Percentiles rank a stretch among this genome's conserved stretches.
Evolutionary conservation across 768 basidiomycete species (phyloP).

Genomic region (Sporobolomyces phaffii): DNA sequence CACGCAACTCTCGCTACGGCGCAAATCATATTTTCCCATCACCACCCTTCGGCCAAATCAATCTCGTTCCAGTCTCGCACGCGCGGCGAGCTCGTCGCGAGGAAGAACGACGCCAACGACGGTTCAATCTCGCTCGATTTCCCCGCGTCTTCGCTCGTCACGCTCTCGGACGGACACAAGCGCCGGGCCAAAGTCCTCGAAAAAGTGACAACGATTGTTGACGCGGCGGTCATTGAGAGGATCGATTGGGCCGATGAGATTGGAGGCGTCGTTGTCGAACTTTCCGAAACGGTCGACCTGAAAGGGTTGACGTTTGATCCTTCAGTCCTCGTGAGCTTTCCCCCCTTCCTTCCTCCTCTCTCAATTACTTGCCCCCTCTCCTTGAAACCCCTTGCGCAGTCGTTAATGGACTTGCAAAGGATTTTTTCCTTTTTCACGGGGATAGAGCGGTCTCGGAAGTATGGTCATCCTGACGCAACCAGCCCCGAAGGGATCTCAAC

Average conservation of each 20-base stretch:
- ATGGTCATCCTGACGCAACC: conserved; percentile 38
- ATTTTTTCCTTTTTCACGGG: not conserved
- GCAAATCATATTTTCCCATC: conserved; percentile 39
- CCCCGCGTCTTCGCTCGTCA: conserved; percentile 33
- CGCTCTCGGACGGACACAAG: conserved; percentile 1
- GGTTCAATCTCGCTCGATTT: conserved; percentile 42
- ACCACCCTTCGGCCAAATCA: conserved; percentile 12
- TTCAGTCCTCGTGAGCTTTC: not conserved
- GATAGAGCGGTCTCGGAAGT: not conserved
- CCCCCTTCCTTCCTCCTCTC: too few relatives aligned
- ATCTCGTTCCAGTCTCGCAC: conserved; percentile 38
- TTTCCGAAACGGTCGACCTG: not conserved
- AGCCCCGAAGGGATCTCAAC: conserved; percentile 11
- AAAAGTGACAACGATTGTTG: not conserved
- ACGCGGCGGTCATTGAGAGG: conserved; percentile 10
- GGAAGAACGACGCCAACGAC: not conserved
- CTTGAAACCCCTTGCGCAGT: too few relatives aligned
- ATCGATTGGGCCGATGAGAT: conserved; percentile 26
- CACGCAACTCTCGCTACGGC: conserved; percentile 47
- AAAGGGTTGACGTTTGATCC: not conserved
- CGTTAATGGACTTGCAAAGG: not conserved
- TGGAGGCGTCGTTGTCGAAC: conserved; percentile 19
- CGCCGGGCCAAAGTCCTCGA: conserved; percentile 2
- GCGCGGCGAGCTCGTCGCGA: conserved; percentile 38
- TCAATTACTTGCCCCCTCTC: too few relatives aligned